These are phyloP conservation scores for Saksenaea vasiformis DNA, from an alignment of 371 early-diverging fungal species.

Conservation along the genomic window DNA sequence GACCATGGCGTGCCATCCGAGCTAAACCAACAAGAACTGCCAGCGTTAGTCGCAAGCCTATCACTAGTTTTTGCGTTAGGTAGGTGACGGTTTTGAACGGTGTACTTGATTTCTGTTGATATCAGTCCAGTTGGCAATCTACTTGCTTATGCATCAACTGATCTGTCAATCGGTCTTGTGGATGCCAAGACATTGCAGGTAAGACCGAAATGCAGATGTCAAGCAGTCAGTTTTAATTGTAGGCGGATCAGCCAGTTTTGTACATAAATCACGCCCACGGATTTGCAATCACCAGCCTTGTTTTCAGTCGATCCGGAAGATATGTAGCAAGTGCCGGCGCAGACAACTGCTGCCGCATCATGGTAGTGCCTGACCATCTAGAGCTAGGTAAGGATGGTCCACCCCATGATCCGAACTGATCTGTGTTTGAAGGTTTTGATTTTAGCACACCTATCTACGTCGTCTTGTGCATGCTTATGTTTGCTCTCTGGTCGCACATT, in stretches of 20 bases:
- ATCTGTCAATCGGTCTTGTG: constrained; percentile 56
- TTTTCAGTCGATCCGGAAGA: constrained; percentile 47
- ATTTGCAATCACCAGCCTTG: constrained; percentile 56
- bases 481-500: constrained; percentile 25
- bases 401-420: neutral
- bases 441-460: constrained; percentile 8
- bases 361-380: constrained; percentile 43
- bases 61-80: constrained; percentile 39
- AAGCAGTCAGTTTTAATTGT: constrained; percentile 1
- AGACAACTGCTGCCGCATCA: constrained; percentile 52
- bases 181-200: constrained; percentile 59
- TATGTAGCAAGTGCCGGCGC: constrained; percentile 60
- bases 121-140: constrained; percentile 52
- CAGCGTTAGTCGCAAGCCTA: constrained; percentile 35
- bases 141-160: constrained; percentile 64
- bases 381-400: constrained; percentile 7
- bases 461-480: constrained; percentile 19
- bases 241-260: constrained; percentile 27
- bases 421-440: constrained; percentile 3
- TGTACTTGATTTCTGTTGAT: constrained; percentile 13
- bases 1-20: constrained; percentile 19
- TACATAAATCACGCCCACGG: constrained; percentile 48
- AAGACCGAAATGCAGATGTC: constrained; percentile 12
- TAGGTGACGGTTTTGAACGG: constrained; percentile 23
- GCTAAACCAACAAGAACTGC: constrained; percentile 26